Conservation (phyloP, 1,284 basidiomycete species). For the Ganoderma sinense region DNA sequence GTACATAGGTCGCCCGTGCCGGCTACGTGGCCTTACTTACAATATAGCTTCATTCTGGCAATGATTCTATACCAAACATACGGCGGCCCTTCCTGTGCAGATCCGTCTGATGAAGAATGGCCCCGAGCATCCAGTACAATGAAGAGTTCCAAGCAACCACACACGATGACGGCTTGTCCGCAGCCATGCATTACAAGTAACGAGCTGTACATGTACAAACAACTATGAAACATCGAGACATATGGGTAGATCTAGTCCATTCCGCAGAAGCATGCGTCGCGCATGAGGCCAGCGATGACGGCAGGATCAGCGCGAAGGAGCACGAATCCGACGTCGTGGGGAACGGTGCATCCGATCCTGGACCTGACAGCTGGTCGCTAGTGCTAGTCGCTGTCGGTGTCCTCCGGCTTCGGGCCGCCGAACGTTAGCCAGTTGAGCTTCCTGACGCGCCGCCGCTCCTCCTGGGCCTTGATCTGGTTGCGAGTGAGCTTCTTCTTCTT, state of each 20-base stretch:
- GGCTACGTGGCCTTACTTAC: conserved; percentile 12
- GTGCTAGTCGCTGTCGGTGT: conserved; percentile 63
- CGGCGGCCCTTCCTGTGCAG: conserved; percentile 7
- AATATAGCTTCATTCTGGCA: conserved; percentile 20
- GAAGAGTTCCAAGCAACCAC: not conserved
- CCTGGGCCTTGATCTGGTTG: conserved; percentile 90
- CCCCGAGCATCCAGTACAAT: not conserved
- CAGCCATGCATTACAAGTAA: conserved; percentile 1
- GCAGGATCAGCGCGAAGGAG: not conserved
- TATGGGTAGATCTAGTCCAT: not conserved
- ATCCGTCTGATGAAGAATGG: conserved; percentile 7
- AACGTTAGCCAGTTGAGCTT: conserved; percentile 87
- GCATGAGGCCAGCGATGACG: not conserved
- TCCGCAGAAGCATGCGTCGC: not conserved
- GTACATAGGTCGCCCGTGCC: conserved; percentile 11
- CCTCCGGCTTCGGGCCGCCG: conserved; percentile 83
- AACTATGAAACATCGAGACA: conserved; percentile 5
- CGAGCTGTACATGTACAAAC: not conserved
- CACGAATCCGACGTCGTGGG: conserved; percentile 1
- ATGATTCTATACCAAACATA: conserved; percentile 5
- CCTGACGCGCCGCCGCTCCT: conserved; percentile 81
- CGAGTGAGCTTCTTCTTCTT: conserved; percentile 94
- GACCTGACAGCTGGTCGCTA: conserved; percentile 22
- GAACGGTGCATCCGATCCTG: not conserved
- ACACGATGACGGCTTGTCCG: not conserved